Evolutionary conservation across 176 grass and related monocot species (phyloP).

Genomic region (Neostapfia colusana): DNA sequence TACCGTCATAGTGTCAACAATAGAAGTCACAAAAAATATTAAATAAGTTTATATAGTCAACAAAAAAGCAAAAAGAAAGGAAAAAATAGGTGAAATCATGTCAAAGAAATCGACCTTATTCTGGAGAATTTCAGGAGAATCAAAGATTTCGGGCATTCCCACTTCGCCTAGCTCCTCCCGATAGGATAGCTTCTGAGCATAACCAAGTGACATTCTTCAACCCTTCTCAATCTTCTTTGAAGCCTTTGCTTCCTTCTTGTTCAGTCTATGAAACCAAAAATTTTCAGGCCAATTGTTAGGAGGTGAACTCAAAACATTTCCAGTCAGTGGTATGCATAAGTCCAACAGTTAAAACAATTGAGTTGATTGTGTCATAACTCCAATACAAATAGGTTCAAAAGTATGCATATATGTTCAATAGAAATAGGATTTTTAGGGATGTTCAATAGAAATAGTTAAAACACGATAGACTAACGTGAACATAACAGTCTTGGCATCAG

Average conservation of each 20-base stretch:
- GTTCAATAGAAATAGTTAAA: neutral
- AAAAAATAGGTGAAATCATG: neutral
- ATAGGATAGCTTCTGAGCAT: constrained; percentile 90
- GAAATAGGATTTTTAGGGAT: neutral
- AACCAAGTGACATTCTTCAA: constrained; percentile 73
- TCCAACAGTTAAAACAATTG: neutral
- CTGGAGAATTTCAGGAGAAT: constrained; percentile 59
- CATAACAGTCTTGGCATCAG: neutral
- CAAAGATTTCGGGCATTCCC: constrained; percentile 93
- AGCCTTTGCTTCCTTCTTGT: neutral
- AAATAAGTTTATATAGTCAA: constrained; percentile 5
- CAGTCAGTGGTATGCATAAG: neutral
- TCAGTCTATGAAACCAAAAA: constrained; percentile 16
- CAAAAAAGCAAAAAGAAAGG: neutral
- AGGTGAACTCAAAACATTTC: neutral
- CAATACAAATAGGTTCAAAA: too few relatives aligned
- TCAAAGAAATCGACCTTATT: constrained; percentile 50
- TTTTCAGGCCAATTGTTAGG: neutral
- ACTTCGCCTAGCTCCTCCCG: constrained; percentile 80
- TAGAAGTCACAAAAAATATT: neutral
- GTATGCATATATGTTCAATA: neutral
- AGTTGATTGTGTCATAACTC: neutral
- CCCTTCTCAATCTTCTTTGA: constrained; percentile 19
- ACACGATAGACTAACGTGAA: neutral
- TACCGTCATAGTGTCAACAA: neutral